Evolutionary conservation across 1,284 basidiomycete species (phyloP).

Genomic region (Cutaneotrichosporon sp.): DNA sequence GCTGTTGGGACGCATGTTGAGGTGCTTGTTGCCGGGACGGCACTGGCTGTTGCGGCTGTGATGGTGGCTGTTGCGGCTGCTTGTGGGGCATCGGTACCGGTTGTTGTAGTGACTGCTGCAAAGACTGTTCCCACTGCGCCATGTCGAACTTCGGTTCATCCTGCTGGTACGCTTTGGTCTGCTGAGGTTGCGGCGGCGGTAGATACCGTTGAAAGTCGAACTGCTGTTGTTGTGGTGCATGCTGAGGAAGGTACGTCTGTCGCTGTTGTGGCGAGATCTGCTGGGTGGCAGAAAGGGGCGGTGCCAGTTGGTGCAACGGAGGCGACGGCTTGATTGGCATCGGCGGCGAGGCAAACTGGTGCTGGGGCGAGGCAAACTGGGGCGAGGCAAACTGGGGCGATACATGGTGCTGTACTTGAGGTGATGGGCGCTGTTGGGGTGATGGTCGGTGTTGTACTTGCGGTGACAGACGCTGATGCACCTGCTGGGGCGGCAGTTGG

Average conservation of each 20-base stretch:
- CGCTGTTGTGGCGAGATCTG: neutral
- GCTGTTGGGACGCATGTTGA: neutral
- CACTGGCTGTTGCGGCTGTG: slow-evolving; percentile 2
- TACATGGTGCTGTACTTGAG: neutral
- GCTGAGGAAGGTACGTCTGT: neutral
- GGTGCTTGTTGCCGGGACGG: neutral
- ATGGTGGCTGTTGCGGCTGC: neutral
- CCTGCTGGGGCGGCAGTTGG: neutral
- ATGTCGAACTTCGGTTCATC: neutral
- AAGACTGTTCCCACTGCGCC: neutral
- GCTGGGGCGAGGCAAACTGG: neutral
- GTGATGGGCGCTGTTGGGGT: neutral
- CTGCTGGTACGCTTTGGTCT: neutral
- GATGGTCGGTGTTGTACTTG: neutral
- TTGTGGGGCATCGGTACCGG: neutral
- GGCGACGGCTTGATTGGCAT: neutral
- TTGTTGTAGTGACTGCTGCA: neutral
- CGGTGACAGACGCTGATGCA: neutral
- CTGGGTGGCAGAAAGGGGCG: neutral
- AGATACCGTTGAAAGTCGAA: neutral
- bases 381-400: too few species aligned
- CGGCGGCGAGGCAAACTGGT: neutral
- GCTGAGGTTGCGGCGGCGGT: neutral
- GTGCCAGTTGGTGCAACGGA: neutral
- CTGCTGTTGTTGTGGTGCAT: neutral